phyloP scores from a whole-genome alignment of 257 asterid genomes.

The Apocynum venetum region DNA sequence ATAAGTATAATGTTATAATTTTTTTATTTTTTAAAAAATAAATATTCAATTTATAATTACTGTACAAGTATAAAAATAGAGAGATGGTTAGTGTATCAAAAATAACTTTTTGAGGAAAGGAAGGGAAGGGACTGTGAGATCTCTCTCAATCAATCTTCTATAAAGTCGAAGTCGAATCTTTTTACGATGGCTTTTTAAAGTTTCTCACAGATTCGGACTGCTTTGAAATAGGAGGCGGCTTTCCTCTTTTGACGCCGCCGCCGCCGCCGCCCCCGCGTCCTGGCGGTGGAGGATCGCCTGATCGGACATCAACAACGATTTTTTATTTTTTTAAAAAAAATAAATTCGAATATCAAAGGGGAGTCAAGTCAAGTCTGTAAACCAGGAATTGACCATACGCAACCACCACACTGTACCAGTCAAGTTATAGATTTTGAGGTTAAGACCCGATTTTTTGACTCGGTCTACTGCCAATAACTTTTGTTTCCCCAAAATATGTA shows the following conservation, averaged over 20 bases:
- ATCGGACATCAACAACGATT: background rate
- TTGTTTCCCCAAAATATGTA: no score
- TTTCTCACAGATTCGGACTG: conserved; percentile 5
- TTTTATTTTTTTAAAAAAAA: background rate
- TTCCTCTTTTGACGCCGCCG: conserved; percentile 5
- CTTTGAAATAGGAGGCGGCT: conserved; percentile 5
- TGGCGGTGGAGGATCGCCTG: background rate
- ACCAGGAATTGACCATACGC: background rate
- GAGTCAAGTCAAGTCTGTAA: background rate
- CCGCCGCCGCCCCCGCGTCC: background rate
- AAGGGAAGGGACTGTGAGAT: no score
- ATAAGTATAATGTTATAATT: no score
- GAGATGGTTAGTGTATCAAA: no score
- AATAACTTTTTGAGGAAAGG: no score
- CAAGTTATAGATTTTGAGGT: background rate
- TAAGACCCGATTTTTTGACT: background rate
- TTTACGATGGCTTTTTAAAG: conserved; percentile 1
- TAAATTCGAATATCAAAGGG: no score
- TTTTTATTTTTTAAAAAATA: no score
- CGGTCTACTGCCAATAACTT: background rate
- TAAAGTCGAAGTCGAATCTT: background rate
- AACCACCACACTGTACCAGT: background rate
- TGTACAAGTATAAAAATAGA: no score
- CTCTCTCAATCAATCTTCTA: background rate
- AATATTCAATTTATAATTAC: no score